Conservation (phyloP, 371 early-diverging fungal species). For the Mycotypha africana region DNA sequence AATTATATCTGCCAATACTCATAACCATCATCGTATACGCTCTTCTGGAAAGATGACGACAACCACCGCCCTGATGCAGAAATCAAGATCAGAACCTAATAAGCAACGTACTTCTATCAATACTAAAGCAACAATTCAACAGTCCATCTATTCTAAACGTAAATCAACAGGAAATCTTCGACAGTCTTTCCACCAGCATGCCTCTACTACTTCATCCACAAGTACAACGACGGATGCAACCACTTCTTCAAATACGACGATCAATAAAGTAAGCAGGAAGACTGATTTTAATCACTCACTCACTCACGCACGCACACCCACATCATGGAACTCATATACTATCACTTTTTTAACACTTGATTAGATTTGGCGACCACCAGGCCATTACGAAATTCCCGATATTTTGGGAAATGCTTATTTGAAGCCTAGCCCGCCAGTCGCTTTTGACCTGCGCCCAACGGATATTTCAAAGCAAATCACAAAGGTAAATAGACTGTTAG, state of each 20-base stretch:
- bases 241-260: neutral
- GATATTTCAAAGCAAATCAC: conserved; percentile 38
- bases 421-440: conserved; percentile 34
- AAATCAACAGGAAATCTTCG: conserved; percentile 45
- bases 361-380: conserved; percentile 38
- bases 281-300: neutral
- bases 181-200: conserved; percentile 19
- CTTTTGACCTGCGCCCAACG: conserved; percentile 29
- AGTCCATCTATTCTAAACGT: conserved; percentile 29
- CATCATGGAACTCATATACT: neutral
- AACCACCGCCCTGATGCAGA: conserved; percentile 32
- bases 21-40: conserved; percentile 10
- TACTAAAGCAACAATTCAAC: neutral
- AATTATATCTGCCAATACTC: conserved; percentile 2
- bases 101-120: conserved; percentile 19
- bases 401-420: conserved; percentile 43
- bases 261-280: neutral
- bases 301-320: neutral
- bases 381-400: conserved; percentile 44
- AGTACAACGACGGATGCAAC: conserved; percentile 11
- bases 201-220: conserved; percentile 4
- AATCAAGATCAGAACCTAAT: conserved; percentile 39
- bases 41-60: conserved; percentile 12
- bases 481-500: conserved; percentile 39
- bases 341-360: no score